Base-by-base conservation (phyloP, 2,329 filamentous ascomycete species). In the Colletotrichum sp. region DNA sequence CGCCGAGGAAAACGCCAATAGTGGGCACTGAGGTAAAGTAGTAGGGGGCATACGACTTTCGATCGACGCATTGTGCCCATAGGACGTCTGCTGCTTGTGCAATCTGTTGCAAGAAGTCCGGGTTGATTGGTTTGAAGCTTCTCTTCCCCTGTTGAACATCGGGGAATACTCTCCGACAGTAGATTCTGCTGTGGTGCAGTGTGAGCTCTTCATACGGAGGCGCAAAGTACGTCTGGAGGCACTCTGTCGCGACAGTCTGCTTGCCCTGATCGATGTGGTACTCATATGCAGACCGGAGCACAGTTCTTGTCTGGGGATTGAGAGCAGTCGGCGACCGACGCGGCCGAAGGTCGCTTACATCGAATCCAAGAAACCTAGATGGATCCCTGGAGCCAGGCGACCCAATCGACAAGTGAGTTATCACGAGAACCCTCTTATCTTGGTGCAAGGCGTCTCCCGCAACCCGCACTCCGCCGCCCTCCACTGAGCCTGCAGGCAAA, bases 191-290 rank as follows among this genome's bases (percentile, higher is more conserved):
- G 15, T 73, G 73, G 2, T 63, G 69, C 16, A 75, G n/a, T 24
- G n/a, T 24, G 24, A 72, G 38, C 10, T 28, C 28, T 8, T 36
- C 43, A 28, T 73, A 75, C 6, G 69, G 61, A 9, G 69, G 43
- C 8, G 38, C 38, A 21, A 75, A 75, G 38, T 75, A 75, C 9
- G 57, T 58, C 24, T 24, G 69, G 2, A 57, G 26, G 34, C 73
- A 75, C 13, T 75, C 73, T 16, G 73, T 57, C 18, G 73, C 57
- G 8, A 75, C 69, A 9, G 69, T 67, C 13, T 70, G 73, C n/a
- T 73, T 75, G n/a, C 48, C 28, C 30, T 58, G 69, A 8, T 75
- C 73, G 43, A 75, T 75, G 18, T 75, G 73, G 38, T 75, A 75
- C 32, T 72, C 34, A 43, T 64, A 75, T 10, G 63, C 73, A 12